Evolutionary conservation across 345 rosid species (phyloP), one percentile per base, ranked within the genome.

Genomic region (Lenwebbia sp.): DNA sequence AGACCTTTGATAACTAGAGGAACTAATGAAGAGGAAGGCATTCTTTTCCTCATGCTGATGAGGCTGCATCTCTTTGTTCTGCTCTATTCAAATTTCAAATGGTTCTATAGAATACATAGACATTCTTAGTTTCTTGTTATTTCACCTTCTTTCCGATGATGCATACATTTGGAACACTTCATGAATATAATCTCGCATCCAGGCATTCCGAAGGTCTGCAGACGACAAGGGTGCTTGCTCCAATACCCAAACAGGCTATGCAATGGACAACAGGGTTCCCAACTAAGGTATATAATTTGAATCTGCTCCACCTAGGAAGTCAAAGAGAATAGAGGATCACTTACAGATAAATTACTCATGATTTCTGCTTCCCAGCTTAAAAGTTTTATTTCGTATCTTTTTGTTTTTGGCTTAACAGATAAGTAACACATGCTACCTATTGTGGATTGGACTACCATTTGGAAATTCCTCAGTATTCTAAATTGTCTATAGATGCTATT

Each of bases 191-290:
- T 88, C 53, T 86, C 75, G 84, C 54, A 41, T 87, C 54, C 91
- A 97, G 99, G 99, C 93, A 84, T 88, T 96, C 99, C 7, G 91
- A 96, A 92, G 98, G 96, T 76, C 96, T 97, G 22, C 94, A 96
- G 89, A 94, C 99, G 15, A 92, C 90, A 81, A 93, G 92, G 87
- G 98, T 93, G 86, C 99, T 97, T 89, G 96, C 99, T 89, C 98
- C 99, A 70, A 91, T 97, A 82, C 93, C 96, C n/a, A 96, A 96
- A 88, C 89, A 90, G 86, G 98, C 94, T 62, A 94, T 96, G 99
- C 94, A 91, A 88, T 94, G 95, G 96, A 95, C 96, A 44, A 89
- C 89, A 17, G 99, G 99, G 86, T 97, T 92, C 94, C 99, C 99
- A 25, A 97, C 99, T 70, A 96, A 94, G 94, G 99, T 95, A 92